Evolutionary conservation across 2,329 filamentous ascomycete species (phyloP).

Genomic region (Fusarium annulatum): DNA sequence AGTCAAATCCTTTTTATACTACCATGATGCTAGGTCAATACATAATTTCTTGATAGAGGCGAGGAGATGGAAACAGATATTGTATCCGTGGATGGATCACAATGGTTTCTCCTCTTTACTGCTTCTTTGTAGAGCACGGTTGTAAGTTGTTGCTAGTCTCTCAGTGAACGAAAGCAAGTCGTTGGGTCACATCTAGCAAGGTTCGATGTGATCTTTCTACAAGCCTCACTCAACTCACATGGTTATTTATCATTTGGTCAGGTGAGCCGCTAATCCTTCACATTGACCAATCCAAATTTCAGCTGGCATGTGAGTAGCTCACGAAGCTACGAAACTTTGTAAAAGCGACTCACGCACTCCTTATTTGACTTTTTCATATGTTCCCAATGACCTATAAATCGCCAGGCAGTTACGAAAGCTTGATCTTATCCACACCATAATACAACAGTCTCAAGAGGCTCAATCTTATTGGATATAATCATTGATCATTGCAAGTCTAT

Average conservation of each 20-base stretch:
- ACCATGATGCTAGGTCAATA: too few species aligned
- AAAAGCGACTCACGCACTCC: background rate
- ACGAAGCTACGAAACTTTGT: fast-evolving
- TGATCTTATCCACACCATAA: too few species aligned
- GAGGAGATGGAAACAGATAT: too few species aligned
- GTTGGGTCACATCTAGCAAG: background rate
- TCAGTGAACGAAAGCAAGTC: too few species aligned
- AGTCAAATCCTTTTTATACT: too few species aligned
- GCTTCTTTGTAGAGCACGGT: too few species aligned
- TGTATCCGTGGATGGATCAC: too few species aligned
- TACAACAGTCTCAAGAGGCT: background rate
- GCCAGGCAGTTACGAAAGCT: background rate
- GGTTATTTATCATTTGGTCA: background rate
- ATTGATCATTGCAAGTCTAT: conserved; percentile 32
- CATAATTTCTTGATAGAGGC: too few species aligned
- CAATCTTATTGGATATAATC: conserved; percentile 2
- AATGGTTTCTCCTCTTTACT: too few species aligned
- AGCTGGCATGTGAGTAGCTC: fast-evolving
- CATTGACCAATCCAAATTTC: background rate
- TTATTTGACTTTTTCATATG: background rate
- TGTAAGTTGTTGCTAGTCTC: too few species aligned
- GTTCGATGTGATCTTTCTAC: background rate
- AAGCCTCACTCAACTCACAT: background rate
- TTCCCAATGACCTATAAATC: background rate
- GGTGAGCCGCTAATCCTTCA: background rate